Conservation (phyloP, 257 asterid genomes). For the Solanum neorickii region DNA sequence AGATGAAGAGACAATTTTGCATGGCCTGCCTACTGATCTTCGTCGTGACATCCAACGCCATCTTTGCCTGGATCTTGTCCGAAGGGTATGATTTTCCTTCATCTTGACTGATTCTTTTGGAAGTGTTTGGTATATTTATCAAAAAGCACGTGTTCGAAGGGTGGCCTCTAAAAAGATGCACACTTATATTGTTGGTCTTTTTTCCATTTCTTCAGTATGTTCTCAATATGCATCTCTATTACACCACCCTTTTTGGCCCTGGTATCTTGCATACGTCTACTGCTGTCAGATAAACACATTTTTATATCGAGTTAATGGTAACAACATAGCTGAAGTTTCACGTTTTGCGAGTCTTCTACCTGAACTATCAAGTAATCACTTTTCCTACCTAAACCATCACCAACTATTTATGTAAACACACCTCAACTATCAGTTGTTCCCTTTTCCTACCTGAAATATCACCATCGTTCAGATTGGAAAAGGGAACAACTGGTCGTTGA, state of each 20-base stretch:
- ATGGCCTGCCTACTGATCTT: slow-evolving; percentile 70
- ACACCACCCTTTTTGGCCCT: neutral
- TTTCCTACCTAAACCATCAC: neutral
- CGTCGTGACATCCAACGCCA: slow-evolving; percentile 91
- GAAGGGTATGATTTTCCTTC: slow-evolving; percentile 49
- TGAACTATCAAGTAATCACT: neutral
- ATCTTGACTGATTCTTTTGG: neutral
- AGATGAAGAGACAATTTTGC: slow-evolving; percentile 74
- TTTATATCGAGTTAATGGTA: neutral
- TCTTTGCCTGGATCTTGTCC: slow-evolving; percentile 92
- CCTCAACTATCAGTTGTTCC: neutral
- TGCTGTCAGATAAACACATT: neutral
- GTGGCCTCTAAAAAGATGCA: neutral
- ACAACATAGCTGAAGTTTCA: neutral
- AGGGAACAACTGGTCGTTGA: neutral
- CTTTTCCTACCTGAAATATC: neutral
- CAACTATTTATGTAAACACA: neutral
- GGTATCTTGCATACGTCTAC: neutral
- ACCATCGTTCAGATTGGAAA: neutral
- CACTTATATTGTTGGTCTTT: neutral
- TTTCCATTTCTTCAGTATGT: neutral
- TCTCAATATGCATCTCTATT: neutral
- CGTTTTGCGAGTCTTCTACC: neutral
- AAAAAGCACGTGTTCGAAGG: neutral
- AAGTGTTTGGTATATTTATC: neutral